Base-by-base conservation (phyloP, 2,329 filamentous ascomycete species). In the Aspergillus sp. region DNA sequence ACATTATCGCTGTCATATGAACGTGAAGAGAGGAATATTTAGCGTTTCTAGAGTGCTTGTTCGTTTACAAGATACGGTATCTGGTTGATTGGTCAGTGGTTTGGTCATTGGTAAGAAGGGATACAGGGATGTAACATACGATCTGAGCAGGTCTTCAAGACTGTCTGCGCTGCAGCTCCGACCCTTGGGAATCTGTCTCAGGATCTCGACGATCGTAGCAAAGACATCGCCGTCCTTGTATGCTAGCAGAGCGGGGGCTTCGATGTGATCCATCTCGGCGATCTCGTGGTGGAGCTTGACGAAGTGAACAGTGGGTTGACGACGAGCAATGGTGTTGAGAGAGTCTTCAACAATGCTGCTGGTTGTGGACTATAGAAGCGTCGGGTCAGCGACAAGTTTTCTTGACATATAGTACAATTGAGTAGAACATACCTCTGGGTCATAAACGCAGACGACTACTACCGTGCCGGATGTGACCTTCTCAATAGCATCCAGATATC, bases 401-500 rank as follows among this genome's bases (percentile, higher is more conserved):
- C 10, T 19, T 10, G 21, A 2, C 43, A 9, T 23, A 8, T 28
- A 8, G 15, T 15, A 9, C 12, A 23, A 43, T 9, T 28, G 54
- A 5, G 9, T 15, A 6, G 56, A 54, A 78, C 87, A 74, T 85
- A 96, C 92, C 82, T 90, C 85, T 63, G 91, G 85, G 72, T 97
- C 92, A 76, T 92, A 95, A 66, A 99, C 92, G 78, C 94, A 96
- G 28, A 99, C 95, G 2, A 97, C 90, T 2, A 98, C 93, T 3
- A 90, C 85, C 0, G 91, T 94, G 50, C 94, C 91, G 51, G 88
- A 79, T 41, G 87, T 83, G 4, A 94, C 91, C 78, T 92, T 95
- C 79, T 99, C 95, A 68, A 98, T 92, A 58, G 94, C 93, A 76
- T 98, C 93, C n/a, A 99, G 84, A 71, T 96, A 99, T 17, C 93